Evolutionary conservation across 2,329 filamentous ascomycete species (phyloP).

Genomic region (Rosellinia necatrix): DNA sequence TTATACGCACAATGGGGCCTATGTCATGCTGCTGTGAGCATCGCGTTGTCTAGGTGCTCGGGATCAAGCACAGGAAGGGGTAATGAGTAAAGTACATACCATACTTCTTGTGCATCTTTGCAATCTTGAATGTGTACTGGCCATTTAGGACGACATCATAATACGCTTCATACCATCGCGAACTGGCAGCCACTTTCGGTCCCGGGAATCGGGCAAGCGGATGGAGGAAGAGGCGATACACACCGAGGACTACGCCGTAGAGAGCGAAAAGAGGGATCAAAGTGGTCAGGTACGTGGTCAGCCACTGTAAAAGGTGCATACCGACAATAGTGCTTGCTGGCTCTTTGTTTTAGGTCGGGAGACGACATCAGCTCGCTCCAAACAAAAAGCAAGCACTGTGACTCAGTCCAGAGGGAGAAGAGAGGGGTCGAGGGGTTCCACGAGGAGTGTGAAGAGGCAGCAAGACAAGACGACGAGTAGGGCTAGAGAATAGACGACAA

Average conservation of each 20-base stretch:
- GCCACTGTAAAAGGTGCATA: too few relatives aligned
- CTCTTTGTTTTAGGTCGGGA: neutral
- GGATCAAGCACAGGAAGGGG: neutral
- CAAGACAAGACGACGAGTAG: neutral
- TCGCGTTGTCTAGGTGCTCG: neutral
- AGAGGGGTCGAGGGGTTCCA: neutral
- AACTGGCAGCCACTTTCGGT: conserved; percentile 9
- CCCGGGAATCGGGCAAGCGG: conserved; percentile 11
- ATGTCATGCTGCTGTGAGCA: neutral
- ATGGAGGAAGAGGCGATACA: conserved; percentile 4
- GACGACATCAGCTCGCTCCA: neutral
- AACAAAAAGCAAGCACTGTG: neutral
- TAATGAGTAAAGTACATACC: neutral
- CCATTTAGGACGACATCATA: conserved; percentile 12
- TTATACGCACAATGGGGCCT: conserved; percentile 24
- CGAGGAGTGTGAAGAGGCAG: neutral
- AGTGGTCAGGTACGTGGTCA: too few relatives aligned
- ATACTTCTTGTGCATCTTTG: conserved; percentile 16
- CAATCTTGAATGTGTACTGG: conserved; percentile 21
- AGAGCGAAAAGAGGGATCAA: too few relatives aligned
- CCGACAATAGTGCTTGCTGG: neutral
- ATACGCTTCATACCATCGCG: conserved; percentile 12
- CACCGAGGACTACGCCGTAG: neutral
- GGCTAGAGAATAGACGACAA: neutral
- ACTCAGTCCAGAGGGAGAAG: neutral